Conservation (phyloP, 768 basidiomycete genomes). For the Leccinellum rugosiceps region DNA sequence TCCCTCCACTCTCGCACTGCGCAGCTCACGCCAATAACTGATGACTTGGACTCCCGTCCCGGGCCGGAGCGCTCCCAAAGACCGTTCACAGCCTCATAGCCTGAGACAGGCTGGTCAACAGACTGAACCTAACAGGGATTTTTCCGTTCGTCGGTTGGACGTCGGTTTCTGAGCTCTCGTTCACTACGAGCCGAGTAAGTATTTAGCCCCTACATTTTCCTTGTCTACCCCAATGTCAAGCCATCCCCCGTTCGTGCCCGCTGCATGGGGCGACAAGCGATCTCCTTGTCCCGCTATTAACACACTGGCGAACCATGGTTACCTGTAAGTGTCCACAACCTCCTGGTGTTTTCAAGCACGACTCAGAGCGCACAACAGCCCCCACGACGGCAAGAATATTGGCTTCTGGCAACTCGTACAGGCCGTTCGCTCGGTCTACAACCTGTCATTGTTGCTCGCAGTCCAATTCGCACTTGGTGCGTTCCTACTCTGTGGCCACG, state of each 20-base stretch:
- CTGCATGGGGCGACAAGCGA: conserved; percentile 43
- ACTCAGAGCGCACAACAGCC: conserved; percentile 37
- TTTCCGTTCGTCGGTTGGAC: too few relatives aligned
- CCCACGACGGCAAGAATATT: conserved; percentile 51
- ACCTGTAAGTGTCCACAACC: conserved; percentile 55
- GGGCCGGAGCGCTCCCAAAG: too few relatives aligned
- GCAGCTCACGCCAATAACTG: neutral
- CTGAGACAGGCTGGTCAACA: too few relatives aligned
- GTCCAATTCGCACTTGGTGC: conserved; percentile 48
- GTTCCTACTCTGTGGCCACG: conserved; percentile 44
- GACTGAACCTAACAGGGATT: too few relatives aligned
- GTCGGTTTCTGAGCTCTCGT: too few relatives aligned
- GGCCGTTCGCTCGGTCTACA: conserved; percentile 56
- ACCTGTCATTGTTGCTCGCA: conserved; percentile 55
- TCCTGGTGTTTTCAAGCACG: neutral
- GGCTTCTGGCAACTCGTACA: conserved; percentile 43
- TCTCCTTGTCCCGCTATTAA: conserved; percentile 75
- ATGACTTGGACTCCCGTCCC: too few relatives aligned
- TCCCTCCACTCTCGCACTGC: too few relatives aligned
- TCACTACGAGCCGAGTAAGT: too few relatives aligned
- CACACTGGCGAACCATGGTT: conserved; percentile 71
- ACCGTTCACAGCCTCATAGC: too few relatives aligned
- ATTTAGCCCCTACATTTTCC: neutral
- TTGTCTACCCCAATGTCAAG: conserved; percentile 21
- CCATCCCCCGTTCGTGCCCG: conserved; percentile 25